These are phyloP conservation scores for Termitomyces sp. DNA, from an alignment of 768 basidiomycete genomes.

Conservation along the genomic window DNA sequence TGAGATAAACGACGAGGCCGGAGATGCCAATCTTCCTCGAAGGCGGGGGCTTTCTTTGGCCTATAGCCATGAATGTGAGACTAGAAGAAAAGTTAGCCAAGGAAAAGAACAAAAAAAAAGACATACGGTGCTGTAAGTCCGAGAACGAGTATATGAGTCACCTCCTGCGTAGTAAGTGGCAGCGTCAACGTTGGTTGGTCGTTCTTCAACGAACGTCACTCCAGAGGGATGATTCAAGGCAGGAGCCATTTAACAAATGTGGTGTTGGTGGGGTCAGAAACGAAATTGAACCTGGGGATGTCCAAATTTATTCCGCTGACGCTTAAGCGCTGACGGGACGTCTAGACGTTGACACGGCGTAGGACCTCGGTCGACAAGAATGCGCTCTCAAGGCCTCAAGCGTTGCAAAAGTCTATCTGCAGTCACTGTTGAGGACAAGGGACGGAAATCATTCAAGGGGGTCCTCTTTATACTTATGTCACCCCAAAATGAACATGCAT, in stretches of 20 bases:
- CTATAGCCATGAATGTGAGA: constrained; percentile 69
- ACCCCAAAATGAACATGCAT: too few relatives aligned
- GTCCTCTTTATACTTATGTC: background rate
- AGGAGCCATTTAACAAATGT: constrained; percentile 45
- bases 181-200: constrained; percentile 59
- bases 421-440: background rate
- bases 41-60: constrained; percentile 64
- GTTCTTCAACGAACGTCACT: constrained; percentile 64
- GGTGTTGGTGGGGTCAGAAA: constrained; percentile 8
- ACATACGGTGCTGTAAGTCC: constrained; percentile 85
- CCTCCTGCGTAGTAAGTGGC: constrained; percentile 78
- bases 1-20: constrained; percentile 83
- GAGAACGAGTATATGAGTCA: constrained; percentile 73
- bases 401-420: background rate
- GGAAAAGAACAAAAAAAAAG: constrained; percentile 2
- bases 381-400: background rate
- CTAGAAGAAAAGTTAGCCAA: constrained; percentile 27
- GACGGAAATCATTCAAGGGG: background rate
- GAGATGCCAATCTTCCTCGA: constrained; percentile 72
- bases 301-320: constrained; percentile 1
- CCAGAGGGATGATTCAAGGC: constrained; percentile 57
- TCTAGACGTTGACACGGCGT: constrained; percentile 4
- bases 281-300: background rate
- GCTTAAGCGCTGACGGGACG: too few relatives aligned
- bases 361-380: too few relatives aligned